phyloP scores from a whole-genome alignment of 129 eudicot species.

The Flaveria sonorensis region DNA sequence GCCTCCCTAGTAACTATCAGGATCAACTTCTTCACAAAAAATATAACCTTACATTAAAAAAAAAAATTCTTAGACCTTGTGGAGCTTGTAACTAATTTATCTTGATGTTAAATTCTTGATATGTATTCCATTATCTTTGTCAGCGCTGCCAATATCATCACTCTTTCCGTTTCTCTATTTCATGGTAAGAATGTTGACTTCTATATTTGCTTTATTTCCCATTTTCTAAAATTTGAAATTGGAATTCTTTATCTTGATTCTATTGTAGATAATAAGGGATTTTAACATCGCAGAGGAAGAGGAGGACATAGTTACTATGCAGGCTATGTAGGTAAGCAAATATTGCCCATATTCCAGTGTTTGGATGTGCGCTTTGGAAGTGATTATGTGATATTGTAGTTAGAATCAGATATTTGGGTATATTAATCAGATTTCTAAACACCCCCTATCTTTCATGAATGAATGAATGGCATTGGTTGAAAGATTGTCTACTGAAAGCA shows the following conservation, averaged over 20 bases:
- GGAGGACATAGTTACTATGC: slow-evolving; percentile 93
- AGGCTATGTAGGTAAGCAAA: slow-evolving; percentile 71
- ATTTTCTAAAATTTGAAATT: not conserved
- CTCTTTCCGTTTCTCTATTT: slow-evolving; percentile 88
- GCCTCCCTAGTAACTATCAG: not conserved
- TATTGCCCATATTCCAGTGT: slow-evolving; percentile 4
- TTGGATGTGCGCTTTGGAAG: not conserved
- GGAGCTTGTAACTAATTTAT: not conserved
- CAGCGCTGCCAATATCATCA: slow-evolving; percentile 90
- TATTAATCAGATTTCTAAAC: not conserved
- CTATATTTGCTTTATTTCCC: not conserved
- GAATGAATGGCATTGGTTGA: not conserved
- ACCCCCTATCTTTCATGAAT: not conserved
- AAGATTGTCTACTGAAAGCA: not conserved
- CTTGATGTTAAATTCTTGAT: not conserved
- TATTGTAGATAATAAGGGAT: slow-evolving; percentile 73
- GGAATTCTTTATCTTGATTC: slow-evolving; percentile 13
- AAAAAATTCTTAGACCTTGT: not conserved
- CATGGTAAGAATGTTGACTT: slow-evolving; percentile 59
- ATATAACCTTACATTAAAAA: not conserved
- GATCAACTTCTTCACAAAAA: not conserved
- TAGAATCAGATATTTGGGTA: not conserved
- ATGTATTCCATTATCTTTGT: slow-evolving; percentile 20
- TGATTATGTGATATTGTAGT: not conserved
- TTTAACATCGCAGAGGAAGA: slow-evolving; percentile 72